phyloP scores from a whole-genome alignment of 2,329 filamentous ascomycete genomes.

The Huntiella savannae region DNA sequence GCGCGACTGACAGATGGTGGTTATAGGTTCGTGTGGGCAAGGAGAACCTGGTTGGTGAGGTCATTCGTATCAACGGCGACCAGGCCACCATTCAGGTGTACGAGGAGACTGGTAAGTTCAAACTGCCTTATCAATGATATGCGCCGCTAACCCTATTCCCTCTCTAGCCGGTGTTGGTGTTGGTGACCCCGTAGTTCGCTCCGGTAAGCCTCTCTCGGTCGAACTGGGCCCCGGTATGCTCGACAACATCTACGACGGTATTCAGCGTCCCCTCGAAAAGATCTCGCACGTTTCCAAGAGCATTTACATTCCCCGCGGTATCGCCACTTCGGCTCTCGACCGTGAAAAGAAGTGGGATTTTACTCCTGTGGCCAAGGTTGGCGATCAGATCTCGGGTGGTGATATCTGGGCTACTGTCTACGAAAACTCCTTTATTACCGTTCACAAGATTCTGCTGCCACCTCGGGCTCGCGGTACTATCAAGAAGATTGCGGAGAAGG shows the following conservation, averaged over 20 bases:
- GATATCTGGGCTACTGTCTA: conserved; percentile 90
- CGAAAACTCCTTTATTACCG: conserved; percentile 86
- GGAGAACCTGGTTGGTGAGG: conserved; percentile 82
- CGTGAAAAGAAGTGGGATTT: conserved; percentile 94
- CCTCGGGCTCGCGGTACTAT: conserved; percentile 82
- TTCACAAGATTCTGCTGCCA: conserved; percentile 84
- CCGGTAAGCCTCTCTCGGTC: conserved; percentile 90
- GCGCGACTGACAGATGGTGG: conserved; percentile 1
- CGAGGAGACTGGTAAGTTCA: conserved; percentile 73
- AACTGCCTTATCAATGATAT: background rate
- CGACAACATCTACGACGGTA: conserved; percentile 99
- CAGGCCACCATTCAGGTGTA: conserved; percentile 97
- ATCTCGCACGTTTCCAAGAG: conserved; percentile 62
- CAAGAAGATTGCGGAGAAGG: conserved; percentile 73
- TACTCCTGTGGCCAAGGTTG: conserved; percentile 75
- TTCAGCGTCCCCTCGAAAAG: conserved; percentile 78
- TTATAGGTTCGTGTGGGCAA: conserved; percentile 72
- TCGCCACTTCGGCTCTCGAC: conserved; percentile 71
- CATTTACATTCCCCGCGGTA: conserved; percentile 96
- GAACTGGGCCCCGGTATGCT: conserved; percentile 92
- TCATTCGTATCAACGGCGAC: conserved; percentile 92
- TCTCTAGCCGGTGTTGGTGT: conserved; percentile 72
- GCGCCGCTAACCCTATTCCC: conserved; percentile 7
- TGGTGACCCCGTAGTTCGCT: conserved; percentile 77
- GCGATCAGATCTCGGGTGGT: conserved; percentile 90